Evolutionary conservation across 1,284 basidiomycete genomes (phyloP).

Genomic region (Rhodofomes roseus): DNA sequence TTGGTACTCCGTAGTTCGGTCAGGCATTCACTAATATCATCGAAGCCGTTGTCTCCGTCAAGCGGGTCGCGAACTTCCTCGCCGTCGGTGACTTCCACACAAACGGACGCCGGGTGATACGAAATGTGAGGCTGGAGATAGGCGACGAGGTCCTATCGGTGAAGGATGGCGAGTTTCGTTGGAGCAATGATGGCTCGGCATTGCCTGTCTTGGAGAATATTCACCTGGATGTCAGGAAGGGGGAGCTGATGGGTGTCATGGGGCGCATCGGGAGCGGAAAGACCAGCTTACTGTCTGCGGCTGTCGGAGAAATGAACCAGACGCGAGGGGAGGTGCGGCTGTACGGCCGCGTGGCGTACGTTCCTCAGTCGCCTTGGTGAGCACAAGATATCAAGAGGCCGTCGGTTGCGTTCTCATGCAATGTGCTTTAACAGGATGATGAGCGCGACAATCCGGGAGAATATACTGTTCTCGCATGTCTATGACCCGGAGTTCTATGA

Average conservation of each 20-base stretch:
- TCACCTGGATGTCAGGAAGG: constrained; percentile 73
- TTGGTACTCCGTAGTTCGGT: no score
- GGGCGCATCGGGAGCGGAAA: constrained; percentile 95
- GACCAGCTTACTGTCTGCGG: constrained; percentile 71
- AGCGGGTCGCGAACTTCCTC: constrained; percentile 78
- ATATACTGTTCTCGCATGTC: constrained; percentile 87
- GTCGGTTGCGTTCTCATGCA: not conserved
- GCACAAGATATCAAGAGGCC: constrained; percentile 17
- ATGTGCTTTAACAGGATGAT: constrained; percentile 55
- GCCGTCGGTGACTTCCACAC: constrained; percentile 76
- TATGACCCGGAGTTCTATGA: constrained; percentile 81
- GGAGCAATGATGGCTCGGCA: constrained; percentile 55
- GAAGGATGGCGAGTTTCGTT: constrained; percentile 73
- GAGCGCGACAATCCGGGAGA: constrained; percentile 80
- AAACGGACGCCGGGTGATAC: constrained; percentile 59
- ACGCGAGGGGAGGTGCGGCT: constrained; percentile 71
- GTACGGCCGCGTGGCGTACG: constrained; percentile 82
- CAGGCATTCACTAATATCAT: constrained; percentile 76
- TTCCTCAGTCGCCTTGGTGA: constrained; percentile 86
- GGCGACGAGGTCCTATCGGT: constrained; percentile 76
- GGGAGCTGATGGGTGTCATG: constrained; percentile 82
- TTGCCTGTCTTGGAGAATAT: constrained; percentile 77
- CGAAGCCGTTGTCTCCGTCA: constrained; percentile 84
- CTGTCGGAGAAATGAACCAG: constrained; percentile 87
- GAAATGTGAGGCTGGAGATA: constrained; percentile 38